Evolutionary conservation across 192 early-diverging fungal species (phyloP), one percentile per base, ranked within the genome.

Genomic region (Chytriomyces sp.): DNA sequence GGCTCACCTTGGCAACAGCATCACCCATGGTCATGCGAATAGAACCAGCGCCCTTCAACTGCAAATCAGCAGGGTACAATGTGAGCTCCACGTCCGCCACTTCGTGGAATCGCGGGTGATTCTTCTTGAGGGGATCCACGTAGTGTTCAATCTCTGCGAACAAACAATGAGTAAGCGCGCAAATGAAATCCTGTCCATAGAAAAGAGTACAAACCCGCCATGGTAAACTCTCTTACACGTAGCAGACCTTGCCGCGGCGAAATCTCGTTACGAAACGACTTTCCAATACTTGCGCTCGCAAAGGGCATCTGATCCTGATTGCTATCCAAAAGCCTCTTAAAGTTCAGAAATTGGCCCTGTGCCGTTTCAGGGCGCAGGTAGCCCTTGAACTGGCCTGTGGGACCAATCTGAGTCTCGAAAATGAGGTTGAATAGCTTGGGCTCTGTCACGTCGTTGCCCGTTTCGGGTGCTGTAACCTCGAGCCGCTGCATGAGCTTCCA

Each of bases 61-160:
- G 98, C 12, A 88, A 84, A 22, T 79, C 72, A 31, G 86, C 89
- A 14, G 93, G 86, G 37, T 98, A 90, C 38, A 99, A 81, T 31
- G 81, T 89, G 59, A 98, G 77, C 61, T 82, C 84, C 70, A 93
- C 77, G 76, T 92, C 84, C 59, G 89, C 86, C 52, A 96, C 89
- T 63, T 94, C 93, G 60, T 88, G 81, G 78, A 99, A 99, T 53
- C 94, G 90, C 30, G 91, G 78, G 81, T 99, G 98, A 49, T 91
- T 75, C 88, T 99, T 99, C 79, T 93, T 90, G 26, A 74, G 56
- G 1, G 98, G 96, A 75, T 99, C 95, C 3, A 99, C 98, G 72
- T 92, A 99, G 85, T 99, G 98, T 80, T 99, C 98, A 80, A 99
- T 94, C 81, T 99, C 98, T 65, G n/a, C n/a, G n/a, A n/a, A n/a